Evolutionary conservation across 345 rosid species (phyloP), one percentile per base, ranked within the genome.

Genomic region (Eucalyptus marginata): DNA sequence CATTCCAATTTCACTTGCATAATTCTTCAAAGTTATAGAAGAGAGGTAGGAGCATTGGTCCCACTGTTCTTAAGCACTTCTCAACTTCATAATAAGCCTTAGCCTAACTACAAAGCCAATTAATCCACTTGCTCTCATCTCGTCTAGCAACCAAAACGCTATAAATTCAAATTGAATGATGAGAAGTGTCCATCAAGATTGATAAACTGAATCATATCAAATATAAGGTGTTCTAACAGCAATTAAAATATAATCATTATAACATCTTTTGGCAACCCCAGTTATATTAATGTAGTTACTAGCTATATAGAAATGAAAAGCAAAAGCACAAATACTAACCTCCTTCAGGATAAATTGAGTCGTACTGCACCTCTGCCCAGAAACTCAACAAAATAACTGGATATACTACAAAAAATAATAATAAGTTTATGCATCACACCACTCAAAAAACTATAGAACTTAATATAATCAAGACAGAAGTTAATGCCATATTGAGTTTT

Each of bases 341-440:
- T 96, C 93, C 98, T 93, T 92, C 95, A 11, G 98, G 97, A 91
- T 97, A 95, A 12, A 97, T 95, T 22, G 99, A 97, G 89, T 95
- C 94, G 91, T 98, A 97, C 91, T 96, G 99, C 91, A 98, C 99
- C 91, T 96, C 98, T 12, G 97, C 98, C 98, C 98, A 97, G 89
- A 98, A 97, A 92, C 98, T 98, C 92, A 94, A 91, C 93, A 92
- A 96, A 88, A 97, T 94, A 87, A 95, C 99, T 96, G 96, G 91
- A 89, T 7, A 76, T 51, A 58, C 24, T 51, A 86, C 49, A 31
- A 36, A 17, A 18, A 5, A 76, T 36, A 5, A 40, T 31, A 10
- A 20, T 47, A 50, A 49, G 33, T 86, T 50, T 86, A 54, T 76
- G 83, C 83, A 36, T 76, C 83, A 18, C 27, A 36, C 24, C 24